Conservation (phyloP, 1,284 basidiomycete genomes). For the Pyrrhoderma noxium region DNA sequence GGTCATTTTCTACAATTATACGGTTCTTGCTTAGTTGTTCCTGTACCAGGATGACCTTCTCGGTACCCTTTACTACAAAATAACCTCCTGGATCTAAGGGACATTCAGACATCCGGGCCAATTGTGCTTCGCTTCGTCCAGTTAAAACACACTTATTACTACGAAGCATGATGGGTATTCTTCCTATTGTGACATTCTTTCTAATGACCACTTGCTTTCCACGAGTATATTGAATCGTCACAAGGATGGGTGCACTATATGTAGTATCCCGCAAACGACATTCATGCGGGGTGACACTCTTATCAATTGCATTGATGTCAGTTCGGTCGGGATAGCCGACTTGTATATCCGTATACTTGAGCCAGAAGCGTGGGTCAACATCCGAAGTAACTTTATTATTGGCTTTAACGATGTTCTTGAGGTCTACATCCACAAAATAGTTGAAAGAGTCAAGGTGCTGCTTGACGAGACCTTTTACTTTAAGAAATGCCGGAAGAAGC, state of each 20-base stretch:
- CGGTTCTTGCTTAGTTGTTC: conserved; percentile 99
- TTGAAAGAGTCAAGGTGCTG: conserved; percentile 99
- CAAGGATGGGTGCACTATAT: conserved; percentile 90
- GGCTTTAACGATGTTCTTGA: conserved; percentile 93
- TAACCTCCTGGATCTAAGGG: conserved; percentile 98
- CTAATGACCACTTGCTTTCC: conserved; percentile 85
- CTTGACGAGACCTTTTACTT: conserved; percentile 97
- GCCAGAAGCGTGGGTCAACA: conserved; percentile 95
- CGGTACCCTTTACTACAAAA: conserved; percentile 98
- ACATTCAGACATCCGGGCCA: conserved; percentile 93
- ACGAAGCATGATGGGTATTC: conserved; percentile 94
- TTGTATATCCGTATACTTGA: conserved; percentile 94
- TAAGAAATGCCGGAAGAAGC: conserved; percentile 87
- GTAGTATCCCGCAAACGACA: conserved; percentile 95
- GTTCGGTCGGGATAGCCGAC: conserved; percentile 88
- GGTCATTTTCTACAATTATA: conserved; percentile 95
- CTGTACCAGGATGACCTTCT: conserved; percentile 99
- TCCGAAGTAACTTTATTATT: conserved; percentile 94
- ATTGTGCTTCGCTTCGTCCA: conserved; percentile 68
- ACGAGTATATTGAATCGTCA: conserved; percentile 93
- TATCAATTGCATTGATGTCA: conserved; percentile 76
- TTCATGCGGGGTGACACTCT: conserved; percentile 92
- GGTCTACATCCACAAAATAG: conserved; percentile 96
- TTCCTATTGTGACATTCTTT: conserved; percentile 84
- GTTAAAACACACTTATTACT: conserved; percentile 92